These are phyloP conservation scores for Artemisia tridentata DNA, from an alignment of 129 eudicot species.

Conservation along the genomic window DNA sequence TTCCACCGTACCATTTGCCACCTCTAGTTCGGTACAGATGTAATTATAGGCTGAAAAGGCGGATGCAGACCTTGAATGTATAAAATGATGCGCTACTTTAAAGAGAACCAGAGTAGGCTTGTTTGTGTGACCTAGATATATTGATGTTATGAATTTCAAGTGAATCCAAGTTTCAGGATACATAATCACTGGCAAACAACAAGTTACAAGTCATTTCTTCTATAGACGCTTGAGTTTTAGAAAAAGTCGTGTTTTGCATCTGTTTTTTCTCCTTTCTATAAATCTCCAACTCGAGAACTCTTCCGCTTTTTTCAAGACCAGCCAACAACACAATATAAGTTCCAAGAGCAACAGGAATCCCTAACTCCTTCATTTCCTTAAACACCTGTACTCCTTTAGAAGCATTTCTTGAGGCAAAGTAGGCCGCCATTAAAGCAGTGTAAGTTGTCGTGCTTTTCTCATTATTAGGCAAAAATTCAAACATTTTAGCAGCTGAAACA, in stretches of 20 bases:
- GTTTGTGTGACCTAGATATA: too few species aligned
- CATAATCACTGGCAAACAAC: conserved; percentile 56
- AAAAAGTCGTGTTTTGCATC: conserved; percentile 30
- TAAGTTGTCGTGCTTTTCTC: conserved; percentile 58
- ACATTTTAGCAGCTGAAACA: conserved; percentile 49
- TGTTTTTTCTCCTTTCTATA: conserved; percentile 66
- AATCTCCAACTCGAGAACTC: conserved; percentile 35
- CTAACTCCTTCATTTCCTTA: conserved; percentile 51
- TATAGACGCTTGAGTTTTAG: conserved; percentile 23
- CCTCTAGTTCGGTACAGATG: too few species aligned
- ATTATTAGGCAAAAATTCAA: conserved; percentile 54
- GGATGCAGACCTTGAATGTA: too few species aligned
- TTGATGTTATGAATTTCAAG: not conserved
- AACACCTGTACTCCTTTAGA: conserved; percentile 63
- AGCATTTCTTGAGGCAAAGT: conserved; percentile 55
- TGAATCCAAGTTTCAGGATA: conserved; percentile 21
- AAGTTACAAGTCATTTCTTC: conserved; percentile 63
- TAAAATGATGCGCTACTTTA: too few species aligned
- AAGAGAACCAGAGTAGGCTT: too few species aligned
- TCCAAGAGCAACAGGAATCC: conserved; percentile 55
- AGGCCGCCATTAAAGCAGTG: conserved; percentile 76
- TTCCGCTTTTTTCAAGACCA: conserved; percentile 77
- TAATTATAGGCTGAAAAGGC: too few species aligned
- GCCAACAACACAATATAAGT: conserved; percentile 59
- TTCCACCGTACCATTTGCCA: too few species aligned